phyloP scores from a whole-genome alignment of 495 filamentous ascomycete genomes.

The Penicillium chermesinum region DNA sequence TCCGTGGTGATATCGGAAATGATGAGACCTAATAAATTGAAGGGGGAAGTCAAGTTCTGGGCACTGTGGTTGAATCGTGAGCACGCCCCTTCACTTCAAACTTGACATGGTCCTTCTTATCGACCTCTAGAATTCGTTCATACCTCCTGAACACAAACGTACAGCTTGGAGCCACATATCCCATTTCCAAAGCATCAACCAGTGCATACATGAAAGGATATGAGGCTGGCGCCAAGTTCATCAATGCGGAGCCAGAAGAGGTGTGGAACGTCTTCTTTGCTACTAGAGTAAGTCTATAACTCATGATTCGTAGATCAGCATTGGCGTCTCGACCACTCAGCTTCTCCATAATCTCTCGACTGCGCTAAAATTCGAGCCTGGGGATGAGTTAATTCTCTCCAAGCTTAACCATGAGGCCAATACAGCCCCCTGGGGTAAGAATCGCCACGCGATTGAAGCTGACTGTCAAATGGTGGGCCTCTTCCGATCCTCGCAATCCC shows the following conservation, averaged over 20 bases:
- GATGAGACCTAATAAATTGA: no score
- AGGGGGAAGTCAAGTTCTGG: conserved; percentile 65
- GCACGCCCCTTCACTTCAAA: conserved; percentile 6
- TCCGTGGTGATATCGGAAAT: no score
- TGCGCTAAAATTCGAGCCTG: conserved; percentile 51
- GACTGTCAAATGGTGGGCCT: conserved; percentile 60
- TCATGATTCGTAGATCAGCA: conserved; percentile 20
- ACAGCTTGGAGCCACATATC: conserved; percentile 65
- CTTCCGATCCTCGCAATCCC: conserved; percentile 41
- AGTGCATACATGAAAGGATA: conserved; percentile 50
- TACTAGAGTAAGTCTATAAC: neutral
- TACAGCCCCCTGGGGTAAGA: conserved; percentile 59
- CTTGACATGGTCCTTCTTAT: neutral
- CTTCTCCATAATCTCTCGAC: conserved; percentile 65
- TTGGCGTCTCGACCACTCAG: conserved; percentile 66
- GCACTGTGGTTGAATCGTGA: conserved; percentile 60
- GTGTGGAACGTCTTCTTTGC: conserved; percentile 25
- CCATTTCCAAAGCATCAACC: conserved; percentile 49
- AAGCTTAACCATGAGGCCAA: conserved; percentile 70
- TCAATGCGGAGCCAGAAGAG: conserved; percentile 59
- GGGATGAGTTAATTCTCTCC: conserved; percentile 59
- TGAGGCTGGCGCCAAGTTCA: conserved; percentile 58
- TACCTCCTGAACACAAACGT: conserved; percentile 67
- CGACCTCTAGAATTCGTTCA: conserved; percentile 47
- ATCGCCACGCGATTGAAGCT: conserved; percentile 55